These are phyloP conservation scores for Penicillium herquei DNA, from an alignment of 495 filamentous ascomycete species.

Conservation along the genomic window DNA sequence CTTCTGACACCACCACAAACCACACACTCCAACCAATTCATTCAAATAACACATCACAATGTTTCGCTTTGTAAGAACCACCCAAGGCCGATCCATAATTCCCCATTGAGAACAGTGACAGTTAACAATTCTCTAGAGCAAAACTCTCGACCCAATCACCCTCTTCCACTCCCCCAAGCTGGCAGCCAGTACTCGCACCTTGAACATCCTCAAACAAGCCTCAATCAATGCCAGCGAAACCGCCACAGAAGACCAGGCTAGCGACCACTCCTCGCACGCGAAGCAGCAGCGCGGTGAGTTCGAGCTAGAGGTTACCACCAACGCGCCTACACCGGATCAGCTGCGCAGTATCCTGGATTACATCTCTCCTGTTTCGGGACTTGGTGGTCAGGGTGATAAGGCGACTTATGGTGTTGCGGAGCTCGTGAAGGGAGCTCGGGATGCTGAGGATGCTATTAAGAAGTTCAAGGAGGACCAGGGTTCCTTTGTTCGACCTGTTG, in stretches of 20 bases:
- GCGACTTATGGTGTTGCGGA: slow-evolving; percentile 37
- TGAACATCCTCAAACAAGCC: slow-evolving; percentile 72
- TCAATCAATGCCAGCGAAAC: slow-evolving; percentile 57
- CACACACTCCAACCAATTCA: slow-evolving; percentile 1
- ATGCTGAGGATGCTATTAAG: slow-evolving; percentile 72
- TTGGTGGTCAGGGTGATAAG: slow-evolving; percentile 23
- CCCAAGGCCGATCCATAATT: slow-evolving; percentile 1
- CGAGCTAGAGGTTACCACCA: slow-evolving; percentile 81
- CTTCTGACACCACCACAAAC: neutral
- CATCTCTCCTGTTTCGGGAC: slow-evolving; percentile 52
- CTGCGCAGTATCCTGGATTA: slow-evolving; percentile 86
- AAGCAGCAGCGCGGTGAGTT: slow-evolving; percentile 63
- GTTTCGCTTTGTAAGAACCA: slow-evolving; percentile 43
- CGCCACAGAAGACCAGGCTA: slow-evolving; percentile 66
- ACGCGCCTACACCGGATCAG: slow-evolving; percentile 78
- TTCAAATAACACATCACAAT: slow-evolving; percentile 22
- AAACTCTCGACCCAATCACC: slow-evolving; percentile 86
- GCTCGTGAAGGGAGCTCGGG: slow-evolving; percentile 68
- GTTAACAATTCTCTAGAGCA: slow-evolving; percentile 51
- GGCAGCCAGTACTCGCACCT: slow-evolving; percentile 62
- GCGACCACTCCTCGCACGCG: slow-evolving; percentile 55
- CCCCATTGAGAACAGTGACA: neutral
- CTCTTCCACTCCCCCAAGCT: slow-evolving; percentile 84
- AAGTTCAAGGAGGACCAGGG: slow-evolving; percentile 58
- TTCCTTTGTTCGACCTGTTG: slow-evolving; percentile 71